Evolutionary conservation across 2,329 filamentous ascomycete species (phyloP).

Genomic region (Colletotrichum gloeosporioides): DNA sequence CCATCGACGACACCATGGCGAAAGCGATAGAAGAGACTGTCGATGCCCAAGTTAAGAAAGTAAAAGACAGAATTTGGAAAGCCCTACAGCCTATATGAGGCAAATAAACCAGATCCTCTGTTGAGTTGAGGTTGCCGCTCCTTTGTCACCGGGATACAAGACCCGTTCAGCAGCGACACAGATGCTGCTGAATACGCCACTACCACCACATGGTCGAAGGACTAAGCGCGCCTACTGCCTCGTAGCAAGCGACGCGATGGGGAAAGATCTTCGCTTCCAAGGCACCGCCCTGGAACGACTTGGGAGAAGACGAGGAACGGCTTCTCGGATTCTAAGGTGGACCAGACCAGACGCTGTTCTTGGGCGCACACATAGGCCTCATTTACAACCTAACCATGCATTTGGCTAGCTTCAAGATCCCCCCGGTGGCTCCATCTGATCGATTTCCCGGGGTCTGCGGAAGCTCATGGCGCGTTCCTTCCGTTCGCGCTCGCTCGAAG

Average conservation of each 20-base stretch:
- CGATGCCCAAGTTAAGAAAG: neutral
- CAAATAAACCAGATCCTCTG: neutral
- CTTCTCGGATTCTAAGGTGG: neutral
- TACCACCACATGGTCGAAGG: neutral
- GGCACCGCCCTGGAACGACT: neutral
- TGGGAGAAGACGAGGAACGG: neutral
- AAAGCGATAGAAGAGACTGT: neutral
- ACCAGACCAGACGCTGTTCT: neutral
- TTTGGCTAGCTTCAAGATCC: neutral
- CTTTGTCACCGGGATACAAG: neutral
- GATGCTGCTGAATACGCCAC: neutral
- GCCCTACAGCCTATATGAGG: neutral
- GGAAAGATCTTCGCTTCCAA: neutral
- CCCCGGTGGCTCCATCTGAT: neutral
- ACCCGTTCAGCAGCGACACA: neutral
- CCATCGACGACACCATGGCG: neutral
- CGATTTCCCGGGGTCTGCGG: neutral
- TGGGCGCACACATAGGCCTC: neutral
- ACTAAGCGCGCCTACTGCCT: neutral
- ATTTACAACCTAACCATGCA: neutral
- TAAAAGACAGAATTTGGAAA: neutral
- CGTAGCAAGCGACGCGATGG: neutral
- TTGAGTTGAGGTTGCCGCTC: neutral
- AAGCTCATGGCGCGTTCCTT: neutral
- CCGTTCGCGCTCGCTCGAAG: neutral